Conservation (phyloP, 2,329 filamentous ascomycete species). For the Cladosporium sp. region DNA sequence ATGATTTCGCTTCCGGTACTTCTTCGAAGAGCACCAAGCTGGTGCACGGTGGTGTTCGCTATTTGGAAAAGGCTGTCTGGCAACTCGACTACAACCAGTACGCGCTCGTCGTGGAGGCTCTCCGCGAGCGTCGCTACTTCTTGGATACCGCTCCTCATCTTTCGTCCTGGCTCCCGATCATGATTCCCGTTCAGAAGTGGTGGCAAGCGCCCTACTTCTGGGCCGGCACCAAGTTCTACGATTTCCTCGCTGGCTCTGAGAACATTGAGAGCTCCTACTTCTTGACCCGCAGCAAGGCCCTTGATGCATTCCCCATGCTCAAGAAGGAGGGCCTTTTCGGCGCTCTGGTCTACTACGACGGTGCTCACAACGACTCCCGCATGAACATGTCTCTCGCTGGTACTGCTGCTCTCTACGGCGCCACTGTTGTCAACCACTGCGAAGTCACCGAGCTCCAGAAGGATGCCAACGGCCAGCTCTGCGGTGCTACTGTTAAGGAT, state of each 20-base stretch:
- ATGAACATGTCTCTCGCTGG: slow-evolving; percentile 89
- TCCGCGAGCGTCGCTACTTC: slow-evolving; percentile 79
- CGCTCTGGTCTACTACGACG: slow-evolving; percentile 86
- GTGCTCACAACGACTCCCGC: slow-evolving; percentile 85
- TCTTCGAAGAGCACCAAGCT: slow-evolving; percentile 86
- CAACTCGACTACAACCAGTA: slow-evolving; percentile 79
- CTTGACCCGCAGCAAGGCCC: slow-evolving; percentile 76
- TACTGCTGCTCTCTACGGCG: slow-evolving; percentile 83
- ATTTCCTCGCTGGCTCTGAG: slow-evolving; percentile 78
- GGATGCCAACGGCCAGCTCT: slow-evolving; percentile 66
- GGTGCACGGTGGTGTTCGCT: slow-evolving; percentile 79
- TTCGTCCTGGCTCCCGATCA: slow-evolving; percentile 75
- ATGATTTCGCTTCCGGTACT: slow-evolving; percentile 78
- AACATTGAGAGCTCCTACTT: slow-evolving; percentile 90
- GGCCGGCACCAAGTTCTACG: slow-evolving; percentile 76
- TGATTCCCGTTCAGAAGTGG: slow-evolving; percentile 78
- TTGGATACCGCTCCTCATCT: slow-evolving; percentile 79
- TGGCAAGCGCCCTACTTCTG: slow-evolving; percentile 80
- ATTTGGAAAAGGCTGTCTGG: slow-evolving; percentile 82
- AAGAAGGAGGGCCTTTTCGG: slow-evolving; percentile 75
- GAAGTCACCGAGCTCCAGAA: slow-evolving; percentile 76
- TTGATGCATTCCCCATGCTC: slow-evolving; percentile 86
- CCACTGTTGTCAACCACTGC: slow-evolving; percentile 77
- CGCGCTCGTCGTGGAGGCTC: slow-evolving; percentile 72
- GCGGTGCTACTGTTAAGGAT: slow-evolving; percentile 70